Evolutionary conservation across 2,329 filamentous ascomycete species (phyloP), one percentile per base, ranked within the genome.

Genomic region (Ciborinia camelliae): DNA sequence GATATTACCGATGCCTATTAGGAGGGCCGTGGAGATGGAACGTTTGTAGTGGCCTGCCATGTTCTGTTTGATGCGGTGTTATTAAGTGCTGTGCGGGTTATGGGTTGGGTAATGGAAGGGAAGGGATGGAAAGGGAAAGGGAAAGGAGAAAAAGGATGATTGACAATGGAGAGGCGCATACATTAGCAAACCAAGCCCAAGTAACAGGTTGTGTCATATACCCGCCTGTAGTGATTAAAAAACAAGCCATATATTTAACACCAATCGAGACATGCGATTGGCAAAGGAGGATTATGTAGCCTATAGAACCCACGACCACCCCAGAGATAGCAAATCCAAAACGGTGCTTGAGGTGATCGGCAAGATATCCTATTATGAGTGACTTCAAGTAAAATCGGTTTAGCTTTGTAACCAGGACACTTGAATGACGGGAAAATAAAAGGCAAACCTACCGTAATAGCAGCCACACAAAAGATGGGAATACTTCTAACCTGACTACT

Each of bases 131-230:
- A 35, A 18, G 26, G n/a, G n/a, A n/a, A n/a, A n/a, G n/a, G n/a
- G n/a, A n/a, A 8, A 18, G 7, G 12, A 35, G 5, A 6, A 23
- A 57, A 7, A 10, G 8, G 6, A 32, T 0, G 6, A 18, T 41
- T 4, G 5, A 55, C 10, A 14, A 10, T 15, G 45, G 35, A 20
- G 37, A 5, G 23, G 10, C 15, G 14, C 63, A 20, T 63, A 67
- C 66, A 73, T 84, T 84, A 12, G 78, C 74, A 1, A 84, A 77
- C 82, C 81, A 84, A 2, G 76, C 78, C 20, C 84, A 69, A 1
- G 72, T 70, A 37, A 78, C 71, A 7, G 78, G 76, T 18, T 73
- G 73, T 10, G 68, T 68, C 23, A 75, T 73, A 63, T 75, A 77
- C 7, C 74, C 76, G 20, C 77, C 78, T 3, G 72, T 67, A 5